Evolutionary conservation across 768 basidiomycete genomes (phyloP).

Genomic region (Amanita thiersii): DNA sequence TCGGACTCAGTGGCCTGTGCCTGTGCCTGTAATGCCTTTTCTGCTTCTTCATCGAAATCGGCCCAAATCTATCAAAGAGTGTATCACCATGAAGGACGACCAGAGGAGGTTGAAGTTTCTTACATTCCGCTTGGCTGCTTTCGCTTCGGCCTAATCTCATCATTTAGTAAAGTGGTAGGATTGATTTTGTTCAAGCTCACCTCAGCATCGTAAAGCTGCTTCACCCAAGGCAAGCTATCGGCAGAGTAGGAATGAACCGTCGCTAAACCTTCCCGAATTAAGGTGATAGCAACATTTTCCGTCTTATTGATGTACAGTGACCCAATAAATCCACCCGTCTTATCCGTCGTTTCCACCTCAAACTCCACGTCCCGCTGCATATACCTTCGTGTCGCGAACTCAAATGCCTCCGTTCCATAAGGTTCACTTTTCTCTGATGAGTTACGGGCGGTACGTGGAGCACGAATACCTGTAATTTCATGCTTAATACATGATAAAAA

Average conservation of each 20-base stretch:
- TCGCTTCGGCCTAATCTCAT: slow-evolving; percentile 61
- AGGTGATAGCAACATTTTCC: slow-evolving; percentile 79
- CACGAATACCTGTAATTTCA: slow-evolving; percentile 64
- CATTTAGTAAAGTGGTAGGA: slow-evolving; percentile 5
- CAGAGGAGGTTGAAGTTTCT: slow-evolving; percentile 17
- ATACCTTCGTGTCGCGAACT: slow-evolving; percentile 71
- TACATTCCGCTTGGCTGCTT: slow-evolving; percentile 70
- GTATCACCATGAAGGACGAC: background rate
- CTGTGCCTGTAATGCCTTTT: slow-evolving; percentile 40
- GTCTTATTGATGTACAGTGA: slow-evolving; percentile 77
- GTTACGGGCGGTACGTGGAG: slow-evolving; percentile 80
- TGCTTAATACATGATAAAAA: slow-evolving; percentile 1
- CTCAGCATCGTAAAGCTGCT: slow-evolving; percentile 80
- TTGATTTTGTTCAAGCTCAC: slow-evolving; percentile 23
- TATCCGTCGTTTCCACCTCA: slow-evolving; percentile 84
- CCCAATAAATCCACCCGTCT: slow-evolving; percentile 94
- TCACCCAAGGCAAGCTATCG: slow-evolving; percentile 71
- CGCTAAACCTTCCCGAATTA: slow-evolving; percentile 83
- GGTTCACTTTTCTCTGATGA: slow-evolving; percentile 83
- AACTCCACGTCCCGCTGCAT: slow-evolving; percentile 97
- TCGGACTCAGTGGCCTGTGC: slow-evolving; percentile 35
- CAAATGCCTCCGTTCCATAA: slow-evolving; percentile 74
- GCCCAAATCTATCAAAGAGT: slow-evolving; percentile 65
- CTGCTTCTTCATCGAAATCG: slow-evolving; percentile 70
- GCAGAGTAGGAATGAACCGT: slow-evolving; percentile 85